Evolutionary conservation across 2,329 filamentous ascomycete genomes (phyloP).

Genomic region (Reticulascus tulasneorum): DNA sequence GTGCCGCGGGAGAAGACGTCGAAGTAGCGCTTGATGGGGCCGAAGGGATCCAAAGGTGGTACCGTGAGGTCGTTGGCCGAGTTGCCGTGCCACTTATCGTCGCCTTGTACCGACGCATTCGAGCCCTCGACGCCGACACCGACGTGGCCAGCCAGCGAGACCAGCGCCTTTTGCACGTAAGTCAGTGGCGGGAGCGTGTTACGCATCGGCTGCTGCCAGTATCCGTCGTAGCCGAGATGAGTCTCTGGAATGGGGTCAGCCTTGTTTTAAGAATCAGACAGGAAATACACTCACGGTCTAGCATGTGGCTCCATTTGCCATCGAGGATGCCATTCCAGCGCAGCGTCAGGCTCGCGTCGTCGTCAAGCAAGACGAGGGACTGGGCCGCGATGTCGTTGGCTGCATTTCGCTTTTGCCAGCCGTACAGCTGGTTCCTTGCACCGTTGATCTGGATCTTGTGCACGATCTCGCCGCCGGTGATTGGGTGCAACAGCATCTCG

Average conservation of each 20-base stretch:
- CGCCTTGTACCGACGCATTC: conserved; percentile 64
- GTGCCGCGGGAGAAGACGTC: conserved; percentile 60
- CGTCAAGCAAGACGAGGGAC: conserved; percentile 50
- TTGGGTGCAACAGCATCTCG: conserved; percentile 53
- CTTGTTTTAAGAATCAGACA: too few species aligned
- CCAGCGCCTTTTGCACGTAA: conserved; percentile 55
- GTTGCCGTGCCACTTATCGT: conserved; percentile 42
- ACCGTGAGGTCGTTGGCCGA: conserved; percentile 49
- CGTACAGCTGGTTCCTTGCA: conserved; percentile 41
- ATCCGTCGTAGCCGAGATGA: conserved; percentile 49
- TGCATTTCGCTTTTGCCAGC: conserved; percentile 39
- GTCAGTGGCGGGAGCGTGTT: conserved; percentile 60
- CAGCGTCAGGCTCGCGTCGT: conserved; percentile 51
- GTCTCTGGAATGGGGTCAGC: conserved; percentile 32
- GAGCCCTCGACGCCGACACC: conserved; percentile 61
- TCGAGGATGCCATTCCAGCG: conserved; percentile 54
- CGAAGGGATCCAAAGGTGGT: conserved; percentile 56
- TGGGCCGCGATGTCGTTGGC: conserved; percentile 47
- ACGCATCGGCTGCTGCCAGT: conserved; percentile 70
- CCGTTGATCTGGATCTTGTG: conserved; percentile 45
- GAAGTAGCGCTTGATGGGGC: conserved; percentile 52
- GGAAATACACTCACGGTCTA: conserved; percentile 42
- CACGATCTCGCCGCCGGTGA: conserved; percentile 48
- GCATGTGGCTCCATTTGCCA: conserved; percentile 61
- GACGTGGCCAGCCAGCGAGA: conserved; percentile 57